Base-by-base conservation (phyloP, 257 asterid species). In the Agastache rugosa region DNA sequence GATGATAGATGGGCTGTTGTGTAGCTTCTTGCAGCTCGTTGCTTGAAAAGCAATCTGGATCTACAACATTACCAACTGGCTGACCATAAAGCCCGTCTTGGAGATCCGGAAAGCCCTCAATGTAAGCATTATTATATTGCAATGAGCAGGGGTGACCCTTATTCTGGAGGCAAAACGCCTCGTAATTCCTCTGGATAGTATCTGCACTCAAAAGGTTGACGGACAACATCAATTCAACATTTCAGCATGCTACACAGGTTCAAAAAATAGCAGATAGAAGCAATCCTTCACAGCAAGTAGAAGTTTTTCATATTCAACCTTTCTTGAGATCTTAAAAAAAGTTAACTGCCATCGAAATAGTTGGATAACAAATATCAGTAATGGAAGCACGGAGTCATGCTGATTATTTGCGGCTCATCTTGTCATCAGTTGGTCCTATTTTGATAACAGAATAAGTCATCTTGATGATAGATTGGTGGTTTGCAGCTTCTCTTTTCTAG, bases 131-230 rank as follows among this genome's bases (percentile, higher is more conserved):
- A 78, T 74, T 86, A 69, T 73, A 78, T 44, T 88, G 87, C 70
- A 74, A 71, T 67, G 66, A 72, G 81, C 80, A 83, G 39, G 88
- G 87, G 77, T 61, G 83, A 37, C 81, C 83, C 78, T 83, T 86
- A 83, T 73, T 85, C 66, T 78, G 91, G 83, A 85, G 83, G 89
- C 90, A 79, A 77, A 90, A 79, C 75, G 93, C 88, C 92, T 85
- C 96, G 47, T 85, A 80, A 83, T 79, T 81, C 67, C 77, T 72
- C 71, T 79, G 86, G 77, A 78, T 35, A 67, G 83, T 74, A 84
- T 83, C 96, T 88, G 91, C 83, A 80, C 47, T 67, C 42, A 68
- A 53, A 64, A 63, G 25, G 47, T 48, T 42, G 47, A 67, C 60
- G 62, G 63, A 45, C 10, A 67, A 67, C 72, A 84, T 56, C 8